phyloP scores from a whole-genome alignment of 2,329 filamentous ascomycete genomes.

The Neoscytalidium dimidiatum region DNA sequence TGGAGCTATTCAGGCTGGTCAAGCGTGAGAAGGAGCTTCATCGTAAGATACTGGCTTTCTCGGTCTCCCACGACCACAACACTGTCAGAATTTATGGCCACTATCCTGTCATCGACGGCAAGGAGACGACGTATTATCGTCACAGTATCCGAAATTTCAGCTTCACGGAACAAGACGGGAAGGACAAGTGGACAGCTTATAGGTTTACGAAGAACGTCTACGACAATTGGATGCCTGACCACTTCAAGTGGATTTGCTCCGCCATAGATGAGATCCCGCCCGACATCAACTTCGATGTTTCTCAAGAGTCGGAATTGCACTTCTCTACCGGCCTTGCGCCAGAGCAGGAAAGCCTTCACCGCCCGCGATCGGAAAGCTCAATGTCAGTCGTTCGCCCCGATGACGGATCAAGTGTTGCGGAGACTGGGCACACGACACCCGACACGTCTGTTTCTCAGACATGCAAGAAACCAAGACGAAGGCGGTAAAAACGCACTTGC shows the following conservation, averaged over 20 bases:
- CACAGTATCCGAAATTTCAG: not conserved
- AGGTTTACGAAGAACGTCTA: constrained; percentile 17
- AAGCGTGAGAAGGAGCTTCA: not conserved
- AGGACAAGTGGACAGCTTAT: constrained; percentile 23
- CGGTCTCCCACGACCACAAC: constrained; percentile 11
- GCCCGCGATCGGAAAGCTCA: not conserved
- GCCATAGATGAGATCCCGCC: constrained; percentile 20
- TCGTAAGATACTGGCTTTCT: not conserved
- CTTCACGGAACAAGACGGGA: constrained; percentile 14
- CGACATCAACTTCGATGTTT: not conserved
- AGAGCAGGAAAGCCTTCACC: not conserved
- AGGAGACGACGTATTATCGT: constrained; percentile 20
- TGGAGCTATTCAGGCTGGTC: not conserved
- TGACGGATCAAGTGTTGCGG: not conserved
- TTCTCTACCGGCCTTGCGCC: not conserved
- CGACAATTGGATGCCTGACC: constrained; percentile 21
- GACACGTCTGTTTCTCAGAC: constrained; percentile 2
- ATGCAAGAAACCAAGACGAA: not conserved
- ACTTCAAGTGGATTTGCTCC: constrained; percentile 22
- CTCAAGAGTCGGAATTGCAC: constrained; percentile 2
- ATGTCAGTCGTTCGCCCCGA: not conserved
- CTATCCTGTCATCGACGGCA: constrained; percentile 18
- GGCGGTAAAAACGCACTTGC: too few relatives aligned
- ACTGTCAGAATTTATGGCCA: constrained; percentile 17
- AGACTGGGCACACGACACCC: not conserved